These are phyloP conservation scores for Nicotiana tabacum DNA, from an alignment of 257 asterid species.

Conservation along the genomic window DNA sequence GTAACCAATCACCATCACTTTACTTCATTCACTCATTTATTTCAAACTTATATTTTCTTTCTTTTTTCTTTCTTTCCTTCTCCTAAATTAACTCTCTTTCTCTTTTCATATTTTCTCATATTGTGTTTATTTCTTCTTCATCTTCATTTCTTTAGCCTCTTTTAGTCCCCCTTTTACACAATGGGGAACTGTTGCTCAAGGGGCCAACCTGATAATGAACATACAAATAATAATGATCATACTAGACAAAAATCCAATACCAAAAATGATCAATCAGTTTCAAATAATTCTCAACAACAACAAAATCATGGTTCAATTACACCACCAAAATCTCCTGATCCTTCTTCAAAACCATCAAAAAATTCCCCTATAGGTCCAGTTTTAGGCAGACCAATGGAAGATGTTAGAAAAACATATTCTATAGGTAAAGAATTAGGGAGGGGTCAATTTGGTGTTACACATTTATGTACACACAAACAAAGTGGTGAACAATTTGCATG, in stretches of 20 bases:
- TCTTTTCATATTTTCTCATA: not conserved
- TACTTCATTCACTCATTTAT: not conserved
- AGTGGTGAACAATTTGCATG: constrained; percentile 76
- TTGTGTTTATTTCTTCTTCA: not conserved
- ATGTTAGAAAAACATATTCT: constrained; percentile 43
- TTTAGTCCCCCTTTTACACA: not conserved
- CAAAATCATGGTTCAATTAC: not conserved
- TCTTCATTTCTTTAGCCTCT: not conserved
- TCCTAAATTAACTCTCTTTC: not conserved
- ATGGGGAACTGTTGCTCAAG: constrained; percentile 19
- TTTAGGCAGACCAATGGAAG: constrained; percentile 85
- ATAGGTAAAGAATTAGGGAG: constrained; percentile 89
- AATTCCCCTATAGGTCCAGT: constrained; percentile 52
- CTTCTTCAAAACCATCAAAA: constrained; percentile 34
- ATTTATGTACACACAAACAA: constrained; percentile 70
- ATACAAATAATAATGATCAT: not conserved
- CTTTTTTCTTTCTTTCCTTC: not conserved
- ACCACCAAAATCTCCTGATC: constrained; percentile 25
- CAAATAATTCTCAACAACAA: not conserved
- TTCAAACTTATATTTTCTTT: not conserved
- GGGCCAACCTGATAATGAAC: not conserved
- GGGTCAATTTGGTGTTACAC: constrained; percentile 86
- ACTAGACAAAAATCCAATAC: not conserved
- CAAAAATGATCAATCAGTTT: not conserved
- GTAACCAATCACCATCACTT: not conserved